A percentile compares a stretch with the other conserved stretches of the same genome.
Conservation (phyloP, 495 filamentous ascomycete genomes). For the Monascus purpureus region DNA sequence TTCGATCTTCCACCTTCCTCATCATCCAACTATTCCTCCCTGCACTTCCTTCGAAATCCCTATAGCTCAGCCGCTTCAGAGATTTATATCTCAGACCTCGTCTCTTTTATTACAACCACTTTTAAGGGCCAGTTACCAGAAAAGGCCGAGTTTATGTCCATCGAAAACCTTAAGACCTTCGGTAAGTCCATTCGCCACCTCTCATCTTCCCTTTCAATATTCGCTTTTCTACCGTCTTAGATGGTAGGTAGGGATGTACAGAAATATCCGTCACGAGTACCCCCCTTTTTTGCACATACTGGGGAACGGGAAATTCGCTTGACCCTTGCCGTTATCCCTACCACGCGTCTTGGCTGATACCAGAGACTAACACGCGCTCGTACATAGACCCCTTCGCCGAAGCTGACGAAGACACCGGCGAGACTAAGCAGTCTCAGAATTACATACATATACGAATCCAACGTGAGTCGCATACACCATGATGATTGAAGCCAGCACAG, state of each 20-base stretch:
- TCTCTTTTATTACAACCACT: slow-evolving; percentile 21
- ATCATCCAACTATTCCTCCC: slow-evolving; percentile 2
- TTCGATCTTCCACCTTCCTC: neutral
- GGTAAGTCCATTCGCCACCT: slow-evolving; percentile 48
- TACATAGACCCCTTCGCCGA: slow-evolving; percentile 97
- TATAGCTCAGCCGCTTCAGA: slow-evolving; percentile 19
- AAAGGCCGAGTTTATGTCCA: slow-evolving; percentile 91
- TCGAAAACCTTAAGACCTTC: slow-evolving; percentile 99
- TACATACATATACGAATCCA: slow-evolving; percentile 99
- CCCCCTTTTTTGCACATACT: too few relatives aligned
- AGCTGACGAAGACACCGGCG: slow-evolving; percentile 98
- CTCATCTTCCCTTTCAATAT: slow-evolving; percentile 3
- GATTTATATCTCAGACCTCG: slow-evolving; percentile 23
- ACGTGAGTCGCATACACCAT: slow-evolving; percentile 55
- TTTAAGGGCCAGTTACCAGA: slow-evolving; percentile 28
- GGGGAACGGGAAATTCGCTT: too few relatives aligned
- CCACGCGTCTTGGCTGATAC: too few relatives aligned
- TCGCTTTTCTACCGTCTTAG: too few relatives aligned
- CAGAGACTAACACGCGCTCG: slow-evolving; percentile 21
- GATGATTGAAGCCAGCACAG: too few relatives aligned
- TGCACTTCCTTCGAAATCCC: slow-evolving; percentile 4
- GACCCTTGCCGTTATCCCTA: too few relatives aligned
- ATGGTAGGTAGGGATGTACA: neutral
- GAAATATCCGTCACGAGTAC: too few relatives aligned
- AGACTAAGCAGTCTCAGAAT: slow-evolving; percentile 85